Evolutionary conservation across 768 basidiomycete species (phyloP).

Genomic region (Podaxis mareebaensis): DNA sequence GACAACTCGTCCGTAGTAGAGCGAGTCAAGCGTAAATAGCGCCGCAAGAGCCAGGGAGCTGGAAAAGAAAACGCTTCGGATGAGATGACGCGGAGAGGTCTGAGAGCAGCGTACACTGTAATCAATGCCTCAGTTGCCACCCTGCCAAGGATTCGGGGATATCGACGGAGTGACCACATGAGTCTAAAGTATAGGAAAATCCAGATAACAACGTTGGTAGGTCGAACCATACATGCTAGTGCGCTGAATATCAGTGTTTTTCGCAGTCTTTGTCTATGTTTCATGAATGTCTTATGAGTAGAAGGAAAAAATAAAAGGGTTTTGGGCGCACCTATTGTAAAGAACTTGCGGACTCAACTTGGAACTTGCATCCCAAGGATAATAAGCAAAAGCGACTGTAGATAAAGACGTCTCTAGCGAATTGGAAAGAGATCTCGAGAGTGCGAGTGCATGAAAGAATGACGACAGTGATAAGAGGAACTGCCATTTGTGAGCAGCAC

Average conservation of each 20-base stretch:
- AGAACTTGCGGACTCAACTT: conserved; percentile 36
- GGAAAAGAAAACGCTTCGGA: background rate
- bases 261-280: conserved; percentile 31
- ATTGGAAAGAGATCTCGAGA: conserved; percentile 90
- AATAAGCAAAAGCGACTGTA: conserved; percentile 72
- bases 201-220: conserved; percentile 91
- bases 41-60: conserved; percentile 27
- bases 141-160: conserved; percentile 27
- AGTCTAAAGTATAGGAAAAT: conserved; percentile 61
- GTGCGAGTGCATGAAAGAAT: conserved; percentile 81
- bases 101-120: conserved; percentile 44
- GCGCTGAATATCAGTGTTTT: conserved; percentile 61
- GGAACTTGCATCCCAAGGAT: conserved; percentile 64
- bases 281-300: conserved; percentile 21
- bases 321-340: conserved; percentile 35
- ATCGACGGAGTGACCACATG: conserved; percentile 51
- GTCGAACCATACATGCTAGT: conserved; percentile 78
- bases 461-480: conserved; percentile 79
- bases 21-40: conserved; percentile 59
- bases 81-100: background rate
- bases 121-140: conserved; percentile 40
- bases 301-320: background rate
- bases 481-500: conserved; percentile 36
- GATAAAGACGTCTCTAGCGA: conserved; percentile 89
- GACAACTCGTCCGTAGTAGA: conserved; percentile 66